Conservation (phyloP, 2,329 filamentous ascomycete species). For the Apiospora sp. region DNA sequence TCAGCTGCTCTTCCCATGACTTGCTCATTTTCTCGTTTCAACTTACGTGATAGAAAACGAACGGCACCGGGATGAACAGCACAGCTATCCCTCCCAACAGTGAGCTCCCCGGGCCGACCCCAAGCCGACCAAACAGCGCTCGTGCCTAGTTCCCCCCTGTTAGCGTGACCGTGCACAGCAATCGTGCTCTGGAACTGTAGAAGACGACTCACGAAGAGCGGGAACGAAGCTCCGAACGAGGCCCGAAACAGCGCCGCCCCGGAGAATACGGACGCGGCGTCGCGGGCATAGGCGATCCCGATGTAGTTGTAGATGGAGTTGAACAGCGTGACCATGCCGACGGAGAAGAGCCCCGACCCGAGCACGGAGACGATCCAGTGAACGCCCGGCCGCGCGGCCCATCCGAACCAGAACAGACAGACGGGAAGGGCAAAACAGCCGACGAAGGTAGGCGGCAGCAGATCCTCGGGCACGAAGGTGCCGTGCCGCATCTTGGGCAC, state of each 20-base stretch:
- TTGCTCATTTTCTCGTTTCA: neutral
- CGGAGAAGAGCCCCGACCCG: constrained; percentile 54
- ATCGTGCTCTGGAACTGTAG: neutral
- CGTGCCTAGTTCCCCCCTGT: constrained; percentile 26
- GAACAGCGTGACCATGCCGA: constrained; percentile 38
- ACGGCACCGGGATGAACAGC: constrained; percentile 35
- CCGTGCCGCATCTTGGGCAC: constrained; percentile 59
- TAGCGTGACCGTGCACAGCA: neutral
- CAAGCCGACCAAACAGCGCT: constrained; percentile 32
- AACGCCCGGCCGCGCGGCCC: constrained; percentile 49
- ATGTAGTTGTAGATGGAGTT: constrained; percentile 38
- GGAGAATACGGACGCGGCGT: constrained; percentile 35
- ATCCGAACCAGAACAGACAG: constrained; percentile 58
- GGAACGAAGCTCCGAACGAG: constrained; percentile 35
- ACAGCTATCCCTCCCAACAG: constrained; percentile 34
- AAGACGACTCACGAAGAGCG: constrained; percentile 33
- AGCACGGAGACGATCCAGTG: constrained; percentile 60
- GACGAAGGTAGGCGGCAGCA: constrained; percentile 44
- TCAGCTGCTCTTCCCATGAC: neutral
- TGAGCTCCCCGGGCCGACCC: constrained; percentile 33
- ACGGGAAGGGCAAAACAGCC: constrained; percentile 60
- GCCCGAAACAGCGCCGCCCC: constrained; percentile 35
- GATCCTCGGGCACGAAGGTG: constrained; percentile 29
- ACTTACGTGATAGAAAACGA: constrained; percentile 34
- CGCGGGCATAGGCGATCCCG: constrained; percentile 33